Evolutionary conservation across 805 yeast species (phyloP).

Genomic region (Clavispora phyllophila): DNA sequence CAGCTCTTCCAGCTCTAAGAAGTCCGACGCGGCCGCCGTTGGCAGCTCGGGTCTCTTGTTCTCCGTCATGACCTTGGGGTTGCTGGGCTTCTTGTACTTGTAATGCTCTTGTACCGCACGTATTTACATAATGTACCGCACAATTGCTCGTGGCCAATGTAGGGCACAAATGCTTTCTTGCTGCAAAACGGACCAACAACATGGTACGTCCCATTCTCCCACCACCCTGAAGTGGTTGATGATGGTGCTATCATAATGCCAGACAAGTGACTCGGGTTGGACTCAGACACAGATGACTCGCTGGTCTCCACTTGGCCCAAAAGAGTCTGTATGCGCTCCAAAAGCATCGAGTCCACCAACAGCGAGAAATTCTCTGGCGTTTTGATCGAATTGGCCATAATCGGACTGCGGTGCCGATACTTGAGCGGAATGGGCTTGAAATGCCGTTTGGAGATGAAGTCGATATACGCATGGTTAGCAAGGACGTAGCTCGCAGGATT

Average conservation of each 20-base stretch:
- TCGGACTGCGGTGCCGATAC: conserved; percentile 11
- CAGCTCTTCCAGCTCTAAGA: conserved; percentile 18
- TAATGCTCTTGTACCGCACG: conserved; percentile 3
- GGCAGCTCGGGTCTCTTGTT: conserved; percentile 9
- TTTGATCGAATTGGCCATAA: conserved; percentile 4
- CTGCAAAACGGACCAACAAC: not conserved
- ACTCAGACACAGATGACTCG: too few relatives aligned
- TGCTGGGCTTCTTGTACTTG: conserved; percentile 9
- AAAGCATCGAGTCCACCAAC: conserved; percentile 9
- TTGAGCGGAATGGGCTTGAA: conserved; percentile 24
- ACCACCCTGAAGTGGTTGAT: not conserved
- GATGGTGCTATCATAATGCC: not conserved
- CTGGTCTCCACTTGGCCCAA: not conserved
- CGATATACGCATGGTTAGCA: conserved; percentile 18
- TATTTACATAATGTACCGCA: conserved; percentile 8
- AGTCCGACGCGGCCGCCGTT: conserved; percentile 15
- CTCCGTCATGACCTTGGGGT: conserved; percentile 8
- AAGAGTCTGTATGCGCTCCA: conserved; percentile 2
- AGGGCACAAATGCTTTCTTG: conserved; percentile 11
- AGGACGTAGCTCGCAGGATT: conserved; percentile 25
- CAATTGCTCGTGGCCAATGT: conserved; percentile 11
- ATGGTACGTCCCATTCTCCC: not conserved
- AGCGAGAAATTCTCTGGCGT: conserved; percentile 10
- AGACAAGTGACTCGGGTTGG: too few relatives aligned
- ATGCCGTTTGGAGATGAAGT: conserved; percentile 13